Evolutionary conservation across 2,329 filamentous ascomycete genomes (phyloP).

Genomic region (Penicillium sp.): DNA sequence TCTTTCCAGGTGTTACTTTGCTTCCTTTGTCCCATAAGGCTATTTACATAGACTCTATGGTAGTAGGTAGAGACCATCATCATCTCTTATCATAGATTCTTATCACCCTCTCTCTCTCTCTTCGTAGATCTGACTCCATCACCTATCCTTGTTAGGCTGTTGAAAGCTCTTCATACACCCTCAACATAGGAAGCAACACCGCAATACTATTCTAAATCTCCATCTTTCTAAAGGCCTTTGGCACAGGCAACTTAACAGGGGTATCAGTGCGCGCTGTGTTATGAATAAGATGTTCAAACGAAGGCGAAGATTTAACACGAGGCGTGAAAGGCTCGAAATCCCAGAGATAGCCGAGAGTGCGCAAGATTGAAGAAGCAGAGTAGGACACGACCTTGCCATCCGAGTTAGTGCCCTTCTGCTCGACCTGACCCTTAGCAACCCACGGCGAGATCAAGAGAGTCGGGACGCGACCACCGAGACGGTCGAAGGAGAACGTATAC

Average conservation of each 20-base stretch:
- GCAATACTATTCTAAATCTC: constrained; percentile 1
- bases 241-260: constrained; percentile 16
- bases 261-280: constrained; percentile 17
- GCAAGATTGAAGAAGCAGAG: constrained; percentile 24
- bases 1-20: too few relatives aligned
- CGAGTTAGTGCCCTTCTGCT: constrained; percentile 25
- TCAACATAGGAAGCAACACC: not conserved
- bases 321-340: constrained; percentile 29
- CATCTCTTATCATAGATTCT: too few relatives aligned
- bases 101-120: too few relatives aligned
- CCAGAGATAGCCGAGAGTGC: constrained; percentile 30
- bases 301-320: constrained; percentile 21
- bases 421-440: constrained; percentile 24
- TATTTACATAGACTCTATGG: too few relatives aligned
- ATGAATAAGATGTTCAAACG: constrained; percentile 26
- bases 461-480: constrained; percentile 26
- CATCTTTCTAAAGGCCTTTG: constrained; percentile 10
- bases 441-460: constrained; percentile 28
- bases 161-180: not conserved
- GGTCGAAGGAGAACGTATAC: constrained; percentile 25
- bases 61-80: too few relatives aligned
- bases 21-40: too few relatives aligned
- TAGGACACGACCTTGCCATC: constrained; percentile 22
- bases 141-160: not conserved
- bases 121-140: too few relatives aligned